Conservation (phyloP, 352 stramenopile genomes). For the Pythium biforme region DNA sequence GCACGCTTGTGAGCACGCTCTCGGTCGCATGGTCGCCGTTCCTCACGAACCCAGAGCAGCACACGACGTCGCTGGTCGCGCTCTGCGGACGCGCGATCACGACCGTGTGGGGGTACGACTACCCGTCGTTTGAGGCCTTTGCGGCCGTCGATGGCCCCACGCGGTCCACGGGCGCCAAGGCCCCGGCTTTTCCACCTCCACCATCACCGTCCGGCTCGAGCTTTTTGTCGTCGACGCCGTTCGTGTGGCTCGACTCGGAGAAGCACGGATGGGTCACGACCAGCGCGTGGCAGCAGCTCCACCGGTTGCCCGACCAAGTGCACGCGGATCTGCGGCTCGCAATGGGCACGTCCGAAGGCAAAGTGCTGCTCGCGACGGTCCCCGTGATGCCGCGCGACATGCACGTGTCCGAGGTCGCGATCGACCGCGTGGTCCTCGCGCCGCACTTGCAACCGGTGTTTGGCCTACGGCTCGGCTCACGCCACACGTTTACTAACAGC, state of each 20-base stretch:
- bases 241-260: constrained; percentile 69
- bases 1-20: constrained; percentile 59
- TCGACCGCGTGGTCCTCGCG: constrained; percentile 50
- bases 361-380: constrained; percentile 48
- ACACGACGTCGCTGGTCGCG: constrained; percentile 62
- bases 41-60: constrained; percentile 39
- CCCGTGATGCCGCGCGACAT: constrained; percentile 28
- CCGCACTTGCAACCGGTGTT: constrained; percentile 70
- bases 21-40: constrained; percentile 75
- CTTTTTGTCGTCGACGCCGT: constrained; percentile 39
- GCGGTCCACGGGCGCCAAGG: not conserved
- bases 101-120: constrained; percentile 70
- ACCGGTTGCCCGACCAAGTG: constrained; percentile 26
- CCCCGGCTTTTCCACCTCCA: not conserved
- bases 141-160: constrained; percentile 1
- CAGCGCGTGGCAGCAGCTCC: constrained; percentile 69
- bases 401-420: constrained; percentile 25
- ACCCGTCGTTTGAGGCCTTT: constrained; percentile 39
- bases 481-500: constrained; percentile 53
- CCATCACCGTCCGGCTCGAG: not conserved
- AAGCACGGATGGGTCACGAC: constrained; percentile 67
- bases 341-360: constrained; percentile 62
- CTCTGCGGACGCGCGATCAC: constrained; percentile 59
- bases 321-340: constrained; percentile 36
- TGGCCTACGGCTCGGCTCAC: constrained; percentile 46